Evolutionary conservation across 192 early-diverging fungal species (phyloP), one percentile per base, ranked within the genome.

Genomic region (Backusella tarrabulga): DNA sequence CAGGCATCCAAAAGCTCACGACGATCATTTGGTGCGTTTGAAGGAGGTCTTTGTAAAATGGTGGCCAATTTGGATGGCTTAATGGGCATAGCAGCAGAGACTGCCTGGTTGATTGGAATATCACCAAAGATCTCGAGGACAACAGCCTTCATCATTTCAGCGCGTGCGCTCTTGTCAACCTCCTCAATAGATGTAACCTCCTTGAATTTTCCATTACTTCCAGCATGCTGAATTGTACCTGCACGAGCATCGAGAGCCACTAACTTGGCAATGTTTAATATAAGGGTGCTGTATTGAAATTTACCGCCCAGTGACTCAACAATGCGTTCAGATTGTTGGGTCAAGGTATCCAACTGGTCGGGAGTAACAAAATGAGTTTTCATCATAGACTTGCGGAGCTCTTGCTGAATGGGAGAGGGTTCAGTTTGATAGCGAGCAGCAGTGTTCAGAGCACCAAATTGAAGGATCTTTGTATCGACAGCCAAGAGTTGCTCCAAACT

Each of bases 71-170:
- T 44, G 8, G 77, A 74, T 34, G 77, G 44, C 21, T 79, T 26
- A 12, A 79, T 67, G 6, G 77, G 77, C 72, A 79, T 50, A 23
- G 77, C 77, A 26, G 70, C 60, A 2, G 77, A 74, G 19, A 79
- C 54, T 1, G 77, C 77, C 15, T 73, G 77, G 11, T 72, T 68
- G 56, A 79, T 79, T 1, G 77, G 72, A 38, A 79, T 73, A 34
- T 79, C 77, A 21, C 77, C 72, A 35, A 72, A 63, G 9, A 79
- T 41, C 21, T 79, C 56, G 29, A 79, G 72, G 9, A 79, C 66
- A 35, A 79, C 46, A 7, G 71, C 54, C 35, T 73, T 42, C 68
- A 73, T 73, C 38, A 79, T 46, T 6, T 73, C 72, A 6, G 41
- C 26, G 15, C 34, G 21, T 23, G 54, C 21, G 0, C 52, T 21